These are phyloP conservation scores for Penicillium vulpinum DNA, from an alignment of 2,329 filamentous ascomycete genomes.

Conservation along the genomic window DNA sequence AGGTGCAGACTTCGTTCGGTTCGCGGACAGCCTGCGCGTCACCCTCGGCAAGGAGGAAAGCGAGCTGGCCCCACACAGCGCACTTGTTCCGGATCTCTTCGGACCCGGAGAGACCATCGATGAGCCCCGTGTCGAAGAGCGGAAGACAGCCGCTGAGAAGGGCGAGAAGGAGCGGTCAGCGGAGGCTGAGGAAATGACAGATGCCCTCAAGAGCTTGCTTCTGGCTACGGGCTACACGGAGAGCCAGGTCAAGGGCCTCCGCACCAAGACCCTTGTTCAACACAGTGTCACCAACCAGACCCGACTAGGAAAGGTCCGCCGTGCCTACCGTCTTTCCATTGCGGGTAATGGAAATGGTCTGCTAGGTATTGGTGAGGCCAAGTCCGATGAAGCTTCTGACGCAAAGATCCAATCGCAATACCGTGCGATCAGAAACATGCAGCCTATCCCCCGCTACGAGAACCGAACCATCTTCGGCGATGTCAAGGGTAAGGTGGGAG, in stretches of 20 bases:
- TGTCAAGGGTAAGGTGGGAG: slow-evolving; percentile 79
- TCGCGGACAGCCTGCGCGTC: slow-evolving; percentile 50
- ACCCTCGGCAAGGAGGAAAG: slow-evolving; percentile 53
- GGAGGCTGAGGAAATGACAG: slow-evolving; percentile 35
- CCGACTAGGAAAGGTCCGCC: slow-evolving; percentile 87
- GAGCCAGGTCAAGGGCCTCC: slow-evolving; percentile 53
- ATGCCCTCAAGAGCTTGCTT: slow-evolving; percentile 52
- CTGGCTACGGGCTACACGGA: slow-evolving; percentile 58
- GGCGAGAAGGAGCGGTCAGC: slow-evolving; percentile 31
- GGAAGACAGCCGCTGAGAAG: slow-evolving; percentile 27
- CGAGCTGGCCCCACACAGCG: slow-evolving; percentile 51
- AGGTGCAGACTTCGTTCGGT: slow-evolving; percentile 44
- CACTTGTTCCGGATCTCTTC: slow-evolving; percentile 54
- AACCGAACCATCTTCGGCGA: slow-evolving; percentile 87
- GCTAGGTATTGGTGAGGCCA: slow-evolving; percentile 86
- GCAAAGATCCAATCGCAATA: slow-evolving; percentile 72
- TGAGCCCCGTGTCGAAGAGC: slow-evolving; percentile 27
- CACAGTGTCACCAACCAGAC: slow-evolving; percentile 89
- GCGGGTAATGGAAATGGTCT: slow-evolving; percentile 85
- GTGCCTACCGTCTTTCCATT: slow-evolving; percentile 72
- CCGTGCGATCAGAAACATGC: slow-evolving; percentile 86
- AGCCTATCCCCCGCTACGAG: slow-evolving; percentile 88
- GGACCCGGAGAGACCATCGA: slow-evolving; percentile 42
- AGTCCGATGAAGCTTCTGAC: slow-evolving; percentile 71
- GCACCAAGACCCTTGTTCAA: slow-evolving; percentile 69